Evolutionary conservation across 2,329 filamentous ascomycete species (phyloP), one percentile per base, ranked within the genome.

Genomic region (Claviceps sorghi): DNA sequence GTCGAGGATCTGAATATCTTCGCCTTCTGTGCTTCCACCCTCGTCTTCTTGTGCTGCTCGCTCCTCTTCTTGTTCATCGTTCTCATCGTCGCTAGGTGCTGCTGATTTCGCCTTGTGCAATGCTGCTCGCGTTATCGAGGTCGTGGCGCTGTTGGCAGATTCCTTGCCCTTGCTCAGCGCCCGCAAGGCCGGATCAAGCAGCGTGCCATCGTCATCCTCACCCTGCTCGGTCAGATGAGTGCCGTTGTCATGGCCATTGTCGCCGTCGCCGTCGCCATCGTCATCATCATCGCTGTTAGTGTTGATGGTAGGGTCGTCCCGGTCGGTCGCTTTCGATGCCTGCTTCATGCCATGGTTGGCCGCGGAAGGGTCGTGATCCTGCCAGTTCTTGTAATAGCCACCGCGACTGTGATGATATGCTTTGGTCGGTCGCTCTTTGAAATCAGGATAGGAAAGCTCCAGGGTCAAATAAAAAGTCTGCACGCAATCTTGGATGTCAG

Each of bases 1-100:
- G 30, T 88, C 88, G n/a, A 93, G 73, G 49, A 96, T 83, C 62
- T 95, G 88, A 6, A 95, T 78, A 41, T 77, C 68, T 32, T 69
- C 63, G 7, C 55, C 40, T 45, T 44, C 50, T 19, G 30, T 11
- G 7, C 46, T 22, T 19, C 32, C n/a, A 21, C 59, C 55, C 13
- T 52, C 30, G 17, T 32, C 46, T 30, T 22, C 46, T 17, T 26
- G 26, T 26, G 3, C 32, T 26, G n/a, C 30, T 17, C 9, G 48
- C 17, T 52, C 50, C 17, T 56, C 53, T 43, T 30, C 53, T 43
- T 34, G 44, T n/a, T n/a, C 36, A 29, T 47, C 51, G 17, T 43
- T 48, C 15, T 38, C 36, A 40, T 51, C 52, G 11, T 22, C 26
- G 21, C 34, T 22, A 9, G n/a, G 17, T 36, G 15, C 36, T 30